These are phyloP conservation scores for Physcia stellaris DNA, from an alignment of 495 filamentous ascomycete species.

Conservation along the genomic window DNA sequence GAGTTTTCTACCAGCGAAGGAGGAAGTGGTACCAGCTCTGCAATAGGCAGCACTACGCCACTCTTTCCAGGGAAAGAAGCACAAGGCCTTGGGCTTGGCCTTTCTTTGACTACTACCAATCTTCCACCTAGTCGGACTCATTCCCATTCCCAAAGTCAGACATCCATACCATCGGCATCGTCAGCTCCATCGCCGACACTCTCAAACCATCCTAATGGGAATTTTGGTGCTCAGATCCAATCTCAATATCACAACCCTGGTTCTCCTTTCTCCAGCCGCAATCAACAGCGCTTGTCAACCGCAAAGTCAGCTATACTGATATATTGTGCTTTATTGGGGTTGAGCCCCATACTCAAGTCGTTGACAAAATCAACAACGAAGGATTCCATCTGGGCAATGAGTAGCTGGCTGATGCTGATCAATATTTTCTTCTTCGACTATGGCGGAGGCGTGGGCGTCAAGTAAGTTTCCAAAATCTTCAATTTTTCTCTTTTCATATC, in stretches of 20 bases:
- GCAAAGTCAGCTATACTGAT: slow-evolving; percentile 89
- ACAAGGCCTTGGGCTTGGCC: background rate
- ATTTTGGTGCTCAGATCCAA: slow-evolving; percentile 14
- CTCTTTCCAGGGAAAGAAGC: background rate
- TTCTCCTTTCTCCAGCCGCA: slow-evolving; percentile 38
- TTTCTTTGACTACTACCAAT: background rate
- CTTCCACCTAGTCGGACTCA: slow-evolving; percentile 4
- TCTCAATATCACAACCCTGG: slow-evolving; percentile 1
- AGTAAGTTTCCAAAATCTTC: slow-evolving; percentile 27
- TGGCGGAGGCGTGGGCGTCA: slow-evolving; percentile 47
- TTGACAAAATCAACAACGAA: slow-evolving; percentile 77
- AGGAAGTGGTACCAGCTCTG: background rate
- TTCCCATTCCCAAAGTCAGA: slow-evolving; percentile 11
- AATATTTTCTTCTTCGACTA: slow-evolving; percentile 98
- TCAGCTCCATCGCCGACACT: slow-evolving; percentile 6
- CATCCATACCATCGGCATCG: slow-evolving; percentile 8
- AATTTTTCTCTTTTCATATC: background rate
- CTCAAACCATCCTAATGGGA: slow-evolving; percentile 2
- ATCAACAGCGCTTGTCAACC: slow-evolving; percentile 53
- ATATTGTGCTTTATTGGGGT: slow-evolving; percentile 76
- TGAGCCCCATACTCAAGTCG: slow-evolving; percentile 89
- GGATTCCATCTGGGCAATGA: slow-evolving; percentile 95
- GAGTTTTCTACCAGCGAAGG: slow-evolving; percentile 1
- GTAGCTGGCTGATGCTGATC: slow-evolving; percentile 80
- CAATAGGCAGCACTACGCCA: background rate